Percentiles rank a stretch among this genome's conserved stretches.
These are phyloP conservation scores for Isatis tinctoria DNA, from an alignment of 345 rosid species.

Conservation along the genomic window DNA sequence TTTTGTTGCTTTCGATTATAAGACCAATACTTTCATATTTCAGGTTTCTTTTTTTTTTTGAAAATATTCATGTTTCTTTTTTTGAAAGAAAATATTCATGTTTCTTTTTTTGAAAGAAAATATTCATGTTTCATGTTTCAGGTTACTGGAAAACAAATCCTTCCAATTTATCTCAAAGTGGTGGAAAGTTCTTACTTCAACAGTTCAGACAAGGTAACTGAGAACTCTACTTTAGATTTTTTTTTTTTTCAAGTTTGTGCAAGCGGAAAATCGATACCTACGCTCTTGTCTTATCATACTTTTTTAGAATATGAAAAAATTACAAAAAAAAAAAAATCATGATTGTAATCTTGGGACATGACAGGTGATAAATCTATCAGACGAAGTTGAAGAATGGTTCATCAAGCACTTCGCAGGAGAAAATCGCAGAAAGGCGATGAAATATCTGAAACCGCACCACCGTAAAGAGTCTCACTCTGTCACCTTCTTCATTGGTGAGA, in stretches of 20 bases:
- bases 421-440: conserved; percentile 83
- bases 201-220: conserved; percentile 82
- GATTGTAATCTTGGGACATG: conserved; percentile 29
- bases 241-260: background rate
- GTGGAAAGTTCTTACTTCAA: conserved; percentile 95
- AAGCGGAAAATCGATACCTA: conserved; percentile 35
- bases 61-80: no score
- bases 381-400: conserved; percentile 87
- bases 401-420: conserved; percentile 77
- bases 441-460: conserved; percentile 81
- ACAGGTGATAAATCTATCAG: conserved; percentile 80
- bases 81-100: no score
- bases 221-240: background rate
- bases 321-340: background rate
- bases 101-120: no score
- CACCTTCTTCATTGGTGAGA: conserved; percentile 93
- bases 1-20: background rate
- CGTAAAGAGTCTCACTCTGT: conserved; percentile 76
- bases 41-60: no score
- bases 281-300: conserved; percentile 8
- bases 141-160: conserved; percentile 89
- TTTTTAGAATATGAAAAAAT: conserved; percentile 1
- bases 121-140: no score
- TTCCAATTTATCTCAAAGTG: conserved; percentile 82
- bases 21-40: background rate